Percentiles rank a stretch among this genome's conserved stretches.
Evolutionary conservation across 2,329 filamentous ascomycete species (phyloP).

Genomic region (Leptographium lundbergii): DNA sequence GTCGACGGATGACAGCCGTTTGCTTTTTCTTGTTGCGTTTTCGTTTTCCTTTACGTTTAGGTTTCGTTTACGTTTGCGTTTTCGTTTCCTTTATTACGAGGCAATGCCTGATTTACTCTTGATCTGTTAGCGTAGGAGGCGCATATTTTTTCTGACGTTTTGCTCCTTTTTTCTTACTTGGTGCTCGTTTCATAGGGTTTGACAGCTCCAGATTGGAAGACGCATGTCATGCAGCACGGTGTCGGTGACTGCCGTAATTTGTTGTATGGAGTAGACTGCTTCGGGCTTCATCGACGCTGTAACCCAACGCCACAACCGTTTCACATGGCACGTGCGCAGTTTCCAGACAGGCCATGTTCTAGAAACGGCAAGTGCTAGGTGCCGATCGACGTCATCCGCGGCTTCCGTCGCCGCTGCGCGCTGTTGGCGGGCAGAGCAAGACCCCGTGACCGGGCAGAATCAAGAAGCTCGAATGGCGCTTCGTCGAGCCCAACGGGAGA

Average conservation of each 20-base stretch:
- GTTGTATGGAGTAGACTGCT: too few species aligned
- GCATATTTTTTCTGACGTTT: neutral
- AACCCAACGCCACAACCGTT: neutral
- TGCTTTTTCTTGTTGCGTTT: neutral
- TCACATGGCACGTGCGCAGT: neutral
- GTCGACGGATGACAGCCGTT: neutral
- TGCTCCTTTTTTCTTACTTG: too few species aligned
- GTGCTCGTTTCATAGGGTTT: too few species aligned
- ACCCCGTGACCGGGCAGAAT: neutral
- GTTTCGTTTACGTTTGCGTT: too few species aligned
- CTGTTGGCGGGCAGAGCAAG: neutral
- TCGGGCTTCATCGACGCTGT: too few species aligned
- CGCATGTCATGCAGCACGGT: too few species aligned
- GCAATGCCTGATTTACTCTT: neutral
- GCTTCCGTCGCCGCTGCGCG: neutral
- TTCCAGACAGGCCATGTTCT: neutral
- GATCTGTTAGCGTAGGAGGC: neutral
- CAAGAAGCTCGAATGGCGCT: too few species aligned
- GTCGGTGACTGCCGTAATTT: too few species aligned
- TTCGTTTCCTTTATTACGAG: neutral
- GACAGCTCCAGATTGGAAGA: neutral
- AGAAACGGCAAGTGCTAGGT: neutral
- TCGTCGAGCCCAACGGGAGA: too few species aligned
- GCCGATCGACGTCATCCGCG: constrained; percentile 3
- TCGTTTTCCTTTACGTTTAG: too few species aligned